phyloP scores from a whole-genome alignment of 2,329 filamentous ascomycete genomes.

The Monosporascus sp. region DNA sequence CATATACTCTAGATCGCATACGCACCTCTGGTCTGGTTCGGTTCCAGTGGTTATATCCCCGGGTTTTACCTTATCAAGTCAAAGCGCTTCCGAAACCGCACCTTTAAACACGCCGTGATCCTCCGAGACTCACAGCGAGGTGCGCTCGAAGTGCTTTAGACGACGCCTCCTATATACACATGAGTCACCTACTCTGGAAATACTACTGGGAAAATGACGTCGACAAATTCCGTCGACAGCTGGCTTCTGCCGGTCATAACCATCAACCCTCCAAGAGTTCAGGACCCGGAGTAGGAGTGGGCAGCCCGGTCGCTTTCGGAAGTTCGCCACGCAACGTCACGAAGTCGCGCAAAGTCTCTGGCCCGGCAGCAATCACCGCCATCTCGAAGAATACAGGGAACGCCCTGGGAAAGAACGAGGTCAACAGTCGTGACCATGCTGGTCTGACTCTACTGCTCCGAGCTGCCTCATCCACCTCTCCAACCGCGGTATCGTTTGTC shows the following conservation, averaged over 20 bases:
- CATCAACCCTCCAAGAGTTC: constrained; percentile 51
- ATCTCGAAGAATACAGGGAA: constrained; percentile 39
- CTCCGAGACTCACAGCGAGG: constrained; percentile 82
- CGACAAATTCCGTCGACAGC: constrained; percentile 84
- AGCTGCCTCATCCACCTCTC: constrained; percentile 68
- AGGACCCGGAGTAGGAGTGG: constrained; percentile 22
- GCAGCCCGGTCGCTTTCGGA: constrained; percentile 35
- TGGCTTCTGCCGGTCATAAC: constrained; percentile 62
- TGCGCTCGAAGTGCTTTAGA: constrained; percentile 54
- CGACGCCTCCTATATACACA: constrained; percentile 48
- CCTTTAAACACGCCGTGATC: constrained; percentile 94
- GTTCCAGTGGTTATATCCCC: constrained; percentile 8
- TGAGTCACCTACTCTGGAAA: constrained; percentile 98
- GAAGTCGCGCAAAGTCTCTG: constrained; percentile 50
- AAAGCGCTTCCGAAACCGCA: constrained; percentile 36
- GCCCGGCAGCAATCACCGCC: constrained; percentile 37
- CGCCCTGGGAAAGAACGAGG: constrained; percentile 53
- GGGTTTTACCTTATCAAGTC: constrained; percentile 10
- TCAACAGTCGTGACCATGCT: constrained; percentile 78
- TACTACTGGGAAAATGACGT: constrained; percentile 97
- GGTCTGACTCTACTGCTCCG: constrained; percentile 83
- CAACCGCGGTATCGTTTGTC: constrained; percentile 69
- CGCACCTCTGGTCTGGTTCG: not conserved
- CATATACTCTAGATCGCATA: not conserved
- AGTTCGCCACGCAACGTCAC: constrained; percentile 44